Percentiles rank a stretch among this genome's conserved stretches.
phyloP scores from a whole-genome alignment of 371 early-diverging fungal genomes.

The Apophysomyces sp. region DNA sequence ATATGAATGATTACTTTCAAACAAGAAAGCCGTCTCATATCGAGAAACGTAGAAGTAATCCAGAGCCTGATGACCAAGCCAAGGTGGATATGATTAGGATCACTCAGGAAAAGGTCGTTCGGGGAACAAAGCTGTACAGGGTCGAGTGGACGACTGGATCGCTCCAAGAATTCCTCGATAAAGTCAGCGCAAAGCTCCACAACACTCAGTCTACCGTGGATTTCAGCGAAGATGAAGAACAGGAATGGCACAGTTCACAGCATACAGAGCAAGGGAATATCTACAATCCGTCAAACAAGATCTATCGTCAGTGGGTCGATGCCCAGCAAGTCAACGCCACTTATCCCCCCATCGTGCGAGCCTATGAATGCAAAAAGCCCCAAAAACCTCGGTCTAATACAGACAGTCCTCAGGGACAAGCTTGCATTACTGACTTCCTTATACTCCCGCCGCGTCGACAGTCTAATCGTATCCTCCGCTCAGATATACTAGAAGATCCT shows the following conservation, averaged over 20 bases:
- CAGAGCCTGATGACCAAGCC: background rate
- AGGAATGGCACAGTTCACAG: background rate
- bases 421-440: background rate
- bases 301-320: conserved; percentile 11
- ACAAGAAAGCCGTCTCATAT: background rate
- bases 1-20: background rate
- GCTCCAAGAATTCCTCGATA: background rate
- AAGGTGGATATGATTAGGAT: background rate
- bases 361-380: background rate
- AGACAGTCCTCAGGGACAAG: background rate
- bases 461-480: background rate
- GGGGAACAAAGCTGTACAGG: background rate
- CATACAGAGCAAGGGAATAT: background rate
- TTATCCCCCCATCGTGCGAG: background rate
- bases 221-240: background rate
- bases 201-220: background rate
- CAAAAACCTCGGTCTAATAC: background rate
- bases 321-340: background rate
- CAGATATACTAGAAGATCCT: background rate
- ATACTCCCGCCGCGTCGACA: background rate
- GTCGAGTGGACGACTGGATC: background rate
- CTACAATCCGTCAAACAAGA: background rate
- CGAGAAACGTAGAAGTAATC: background rate
- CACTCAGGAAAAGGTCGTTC: background rate
- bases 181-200: background rate